A percentile compares a stretch with the other conserved stretches of the same genome.
Conservation (phyloP, 2,329 filamentous ascomycete species). For the Cytospora mali region DNA sequence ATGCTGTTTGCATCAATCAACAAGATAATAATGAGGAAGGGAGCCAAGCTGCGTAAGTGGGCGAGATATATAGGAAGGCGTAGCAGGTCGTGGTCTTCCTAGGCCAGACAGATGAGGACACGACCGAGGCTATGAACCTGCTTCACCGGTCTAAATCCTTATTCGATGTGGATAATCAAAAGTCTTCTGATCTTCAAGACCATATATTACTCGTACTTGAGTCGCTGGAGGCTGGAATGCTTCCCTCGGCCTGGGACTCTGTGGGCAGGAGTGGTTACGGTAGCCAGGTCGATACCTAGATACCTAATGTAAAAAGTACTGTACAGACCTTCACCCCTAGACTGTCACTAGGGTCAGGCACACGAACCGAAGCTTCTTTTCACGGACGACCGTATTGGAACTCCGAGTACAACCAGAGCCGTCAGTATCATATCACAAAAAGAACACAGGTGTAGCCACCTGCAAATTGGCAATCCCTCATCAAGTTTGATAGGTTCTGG, state of each 20-base stretch:
- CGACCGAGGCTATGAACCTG: constrained; percentile 5
- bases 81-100: constrained; percentile 9
- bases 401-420: background rate
- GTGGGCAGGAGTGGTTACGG: too few relatives aligned
- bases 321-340: too few relatives aligned
- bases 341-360: too few relatives aligned
- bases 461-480: too few relatives aligned
- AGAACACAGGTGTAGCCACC: background rate
- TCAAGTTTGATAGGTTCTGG: background rate
- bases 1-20: constrained; percentile 16
- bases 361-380: too few relatives aligned
- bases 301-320: too few relatives aligned
- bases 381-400: background rate
- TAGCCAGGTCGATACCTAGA: too few relatives aligned
- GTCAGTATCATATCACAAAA: background rate
- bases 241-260: background rate
- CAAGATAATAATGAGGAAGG: background rate
- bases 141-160: background rate
- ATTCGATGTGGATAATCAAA: background rate
- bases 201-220: background rate
- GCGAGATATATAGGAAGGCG: background rate
- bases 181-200: background rate
- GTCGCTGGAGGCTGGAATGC: background rate
- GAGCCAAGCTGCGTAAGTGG: constrained; percentile 8
- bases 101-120: background rate